Evolutionary conservation across 2,329 filamentous ascomycete genomes (phyloP), one percentile per base, ranked within the genome.

Genomic region (Colletotrichum gigasporum): DNA sequence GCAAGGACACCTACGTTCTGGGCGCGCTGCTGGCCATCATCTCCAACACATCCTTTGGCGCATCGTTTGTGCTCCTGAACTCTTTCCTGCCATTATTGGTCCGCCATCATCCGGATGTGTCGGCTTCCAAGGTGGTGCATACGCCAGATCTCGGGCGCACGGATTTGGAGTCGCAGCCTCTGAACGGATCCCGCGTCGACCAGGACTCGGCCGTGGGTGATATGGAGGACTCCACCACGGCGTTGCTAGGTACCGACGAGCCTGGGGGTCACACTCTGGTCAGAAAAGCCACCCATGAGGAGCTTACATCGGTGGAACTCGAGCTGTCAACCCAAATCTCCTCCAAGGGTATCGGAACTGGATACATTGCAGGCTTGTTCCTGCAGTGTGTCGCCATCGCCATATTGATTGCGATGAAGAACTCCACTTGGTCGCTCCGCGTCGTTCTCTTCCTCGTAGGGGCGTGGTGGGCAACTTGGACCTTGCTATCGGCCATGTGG

Each of bases 381-480:
- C 83, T 98, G 10, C 96, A 98, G 75, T 91, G 92, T 65, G 74
- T 93, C 2, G 90, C 91, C 53, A 95, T 98, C 65, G 78, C 92
- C 50, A 86, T 97, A 39, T 85, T 98, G 3, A 83, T 94, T 37
- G 79, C 82, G 2, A 87, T 92, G 74, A 85, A 88, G 35, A 94
- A 93, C 65, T 91, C 92, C 4, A 94, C 91, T 0, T 94, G 94
- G 82, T 92, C 93, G 0, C 89, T 97, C 45, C 90, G 94, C 3
- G 83, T 98, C 3, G 95, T 96, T 0, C 85, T 99, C 9, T 94
- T 96, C 75, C 79, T 94, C 61, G 90, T 98, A 55, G 96, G 96
- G 32, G 76, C 88, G 26, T 99, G 96, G 96, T 99, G 96, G 96
- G n/a, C n/a, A n/a, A n/a, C n/a, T n/a, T n/a, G n/a, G n/a, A n/a